Evolutionary conservation across 257 asterid species (phyloP).

Genomic region (Dorcoceras hygrometricum): DNA sequence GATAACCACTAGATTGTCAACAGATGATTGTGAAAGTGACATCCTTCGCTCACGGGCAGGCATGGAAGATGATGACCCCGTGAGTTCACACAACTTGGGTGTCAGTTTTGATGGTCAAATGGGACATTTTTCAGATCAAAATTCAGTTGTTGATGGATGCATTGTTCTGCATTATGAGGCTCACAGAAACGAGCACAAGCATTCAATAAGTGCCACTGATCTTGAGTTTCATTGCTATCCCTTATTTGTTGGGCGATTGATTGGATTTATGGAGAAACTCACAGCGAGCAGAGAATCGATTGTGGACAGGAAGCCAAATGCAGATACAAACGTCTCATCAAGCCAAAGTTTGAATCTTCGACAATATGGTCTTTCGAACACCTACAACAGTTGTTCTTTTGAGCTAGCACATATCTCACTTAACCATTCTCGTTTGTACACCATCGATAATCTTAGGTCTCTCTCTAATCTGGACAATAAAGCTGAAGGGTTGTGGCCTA

Average conservation of each 20-base stretch:
- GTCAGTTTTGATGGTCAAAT: constrained; percentile 28
- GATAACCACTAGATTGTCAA: constrained; percentile 42
- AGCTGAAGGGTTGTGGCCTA: constrained; percentile 35
- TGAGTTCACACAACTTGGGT: constrained; percentile 28
- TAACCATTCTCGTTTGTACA: constrained; percentile 41
- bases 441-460: constrained; percentile 34
- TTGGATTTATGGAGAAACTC: constrained; percentile 52
- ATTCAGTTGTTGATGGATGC: constrained; percentile 43
- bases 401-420: constrained; percentile 42
- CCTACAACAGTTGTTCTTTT: constrained; percentile 32
- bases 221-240: constrained; percentile 80
- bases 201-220: constrained; percentile 40
- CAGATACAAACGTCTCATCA: constrained; percentile 29
- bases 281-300: constrained; percentile 33
- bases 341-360: constrained; percentile 29
- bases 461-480: constrained; percentile 33
- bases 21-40: constrained; percentile 34
- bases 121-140: constrained; percentile 34
- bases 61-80: constrained; percentile 35
- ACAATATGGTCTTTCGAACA: constrained; percentile 32
- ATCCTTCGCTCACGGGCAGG: constrained; percentile 48
- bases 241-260: constrained; percentile 53
- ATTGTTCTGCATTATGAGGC: constrained; percentile 61
- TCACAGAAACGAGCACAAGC: constrained; percentile 34
- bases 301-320: constrained; percentile 31